Evolutionary conservation across 805 yeast species (phyloP).

Genomic region (Debaryomyces tyrocola): DNA sequence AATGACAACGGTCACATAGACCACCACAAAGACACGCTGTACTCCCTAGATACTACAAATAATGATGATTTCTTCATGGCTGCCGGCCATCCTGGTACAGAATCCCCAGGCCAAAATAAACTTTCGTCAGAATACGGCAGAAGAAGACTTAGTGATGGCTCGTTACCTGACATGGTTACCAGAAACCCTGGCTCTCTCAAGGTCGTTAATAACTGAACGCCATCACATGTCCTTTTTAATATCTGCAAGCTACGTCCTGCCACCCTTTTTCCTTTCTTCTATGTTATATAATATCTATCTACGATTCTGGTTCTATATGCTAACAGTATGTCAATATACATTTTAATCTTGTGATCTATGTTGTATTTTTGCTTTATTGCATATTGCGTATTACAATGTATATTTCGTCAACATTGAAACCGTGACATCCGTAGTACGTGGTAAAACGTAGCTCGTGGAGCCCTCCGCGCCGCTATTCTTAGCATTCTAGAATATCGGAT

Average conservation of each 20-base stretch:
- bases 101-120: conserved; percentile 10
- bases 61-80: conserved; percentile 20
- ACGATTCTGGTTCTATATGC: too few relatives aligned
- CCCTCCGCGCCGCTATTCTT: too few relatives aligned
- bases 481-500: too few relatives aligned
- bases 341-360: too few relatives aligned
- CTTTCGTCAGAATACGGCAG: conserved; percentile 38
- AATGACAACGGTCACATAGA: conserved; percentile 9
- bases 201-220: conserved; percentile 41
- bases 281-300: background rate
- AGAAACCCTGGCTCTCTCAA: conserved; percentile 49
- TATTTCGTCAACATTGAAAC: too few relatives aligned
- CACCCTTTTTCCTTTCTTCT: background rate
- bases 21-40: conserved; percentile 15
- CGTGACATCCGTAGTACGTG: too few relatives aligned
- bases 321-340: too few relatives aligned
- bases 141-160: conserved; percentile 53
- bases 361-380: too few relatives aligned
- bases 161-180: conserved; percentile 50
- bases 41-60: conserved; percentile 17
- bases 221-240: background rate
- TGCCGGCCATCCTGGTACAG: conserved; percentile 11
- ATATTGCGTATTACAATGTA: too few relatives aligned
- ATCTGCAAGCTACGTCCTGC: background rate
- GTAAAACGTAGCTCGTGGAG: too few relatives aligned